Conservation (phyloP, 305 asterid genomes). For the Solanum chacoense region DNA sequence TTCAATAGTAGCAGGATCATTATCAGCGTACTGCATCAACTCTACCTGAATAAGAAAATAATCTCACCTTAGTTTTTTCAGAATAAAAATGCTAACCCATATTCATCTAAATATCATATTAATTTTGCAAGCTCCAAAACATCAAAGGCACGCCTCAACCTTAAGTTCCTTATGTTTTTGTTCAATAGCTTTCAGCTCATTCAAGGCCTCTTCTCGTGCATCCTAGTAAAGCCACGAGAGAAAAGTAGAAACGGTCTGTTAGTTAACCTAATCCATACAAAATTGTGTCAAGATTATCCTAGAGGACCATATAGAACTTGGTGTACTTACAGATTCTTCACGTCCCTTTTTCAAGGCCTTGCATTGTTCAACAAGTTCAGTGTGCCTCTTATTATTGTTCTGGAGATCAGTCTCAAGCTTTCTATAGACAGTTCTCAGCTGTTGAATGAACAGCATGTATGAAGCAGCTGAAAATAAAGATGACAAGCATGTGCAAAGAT, state of each 20-base stretch:
- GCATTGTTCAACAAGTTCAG: slow-evolving; percentile 66
- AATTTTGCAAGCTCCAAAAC: not conserved
- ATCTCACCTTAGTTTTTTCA: not conserved
- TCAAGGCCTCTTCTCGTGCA: slow-evolving; percentile 71
- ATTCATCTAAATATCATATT: not conserved
- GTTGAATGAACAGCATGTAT: slow-evolving; percentile 10
- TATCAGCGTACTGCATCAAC: slow-evolving; percentile 59
- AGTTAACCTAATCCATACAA: not conserved
- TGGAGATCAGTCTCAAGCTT: slow-evolving; percentile 72
- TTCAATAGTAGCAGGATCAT: slow-evolving; percentile 85
- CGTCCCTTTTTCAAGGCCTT: slow-evolving; percentile 74
- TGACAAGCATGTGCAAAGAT: not conserved
- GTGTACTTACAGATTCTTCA: slow-evolving; percentile 65
- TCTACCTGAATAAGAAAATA: slow-evolving; percentile 45
- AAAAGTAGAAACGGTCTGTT: not conserved
- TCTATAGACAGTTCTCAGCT: slow-evolving; percentile 63
- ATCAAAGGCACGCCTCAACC: slow-evolving; percentile 24
- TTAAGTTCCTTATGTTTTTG: slow-evolving; percentile 53
- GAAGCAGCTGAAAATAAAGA: not conserved
- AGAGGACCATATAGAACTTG: not conserved
- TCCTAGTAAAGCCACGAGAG: slow-evolving; percentile 41
- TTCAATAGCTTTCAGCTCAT: slow-evolving; percentile 63
- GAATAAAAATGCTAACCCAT: not conserved
- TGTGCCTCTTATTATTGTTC: slow-evolving; percentile 42
- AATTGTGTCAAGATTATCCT: not conserved